Evolutionary conservation across 805 yeast genomes (phyloP).

Genomic region (Saccharomycopsis fermentans): DNA sequence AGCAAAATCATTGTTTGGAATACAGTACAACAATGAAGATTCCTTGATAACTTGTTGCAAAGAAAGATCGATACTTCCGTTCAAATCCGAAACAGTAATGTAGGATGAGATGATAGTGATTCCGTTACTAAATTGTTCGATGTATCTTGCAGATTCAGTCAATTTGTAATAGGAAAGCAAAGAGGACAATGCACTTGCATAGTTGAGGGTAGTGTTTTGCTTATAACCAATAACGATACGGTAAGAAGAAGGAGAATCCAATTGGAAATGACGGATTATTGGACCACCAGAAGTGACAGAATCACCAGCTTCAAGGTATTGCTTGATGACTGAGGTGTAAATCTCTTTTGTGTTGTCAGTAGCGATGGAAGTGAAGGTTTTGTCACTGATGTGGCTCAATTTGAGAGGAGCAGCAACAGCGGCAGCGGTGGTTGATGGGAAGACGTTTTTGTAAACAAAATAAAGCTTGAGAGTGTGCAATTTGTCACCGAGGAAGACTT

Average conservation of each 20-base stretch:
- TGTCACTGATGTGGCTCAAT: conserved; percentile 65
- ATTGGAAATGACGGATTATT: conserved; percentile 75
- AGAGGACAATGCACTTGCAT: conserved; percentile 77
- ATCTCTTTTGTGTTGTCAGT: conserved; percentile 69
- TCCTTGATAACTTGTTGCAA: conserved; percentile 87
- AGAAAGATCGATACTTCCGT: conserved; percentile 46
- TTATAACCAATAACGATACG: conserved; percentile 83
- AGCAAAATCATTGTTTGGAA: conserved; percentile 73
- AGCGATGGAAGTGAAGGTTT: conserved; percentile 66
- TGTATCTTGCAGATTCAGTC: conserved; percentile 77
- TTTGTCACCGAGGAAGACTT: conserved; percentile 22
- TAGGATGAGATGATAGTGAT: conserved; percentile 81
- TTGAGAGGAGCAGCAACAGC: conserved; percentile 35
- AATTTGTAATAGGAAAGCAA: conserved; percentile 84
- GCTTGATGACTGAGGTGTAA: conserved; percentile 60
- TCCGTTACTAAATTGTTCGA: conserved; percentile 89
- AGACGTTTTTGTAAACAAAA: conserved; percentile 72
- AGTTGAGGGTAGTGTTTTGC: conserved; percentile 75
- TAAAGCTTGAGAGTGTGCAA: conserved; percentile 54
- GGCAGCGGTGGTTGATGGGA: conserved; percentile 26
- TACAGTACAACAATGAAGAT: conserved; percentile 82
- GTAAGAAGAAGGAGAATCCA: conserved; percentile 72
- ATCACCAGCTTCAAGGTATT: conserved; percentile 59
- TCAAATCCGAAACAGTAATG: conserved; percentile 44
- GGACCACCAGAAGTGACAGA: conserved; percentile 81